Evolutionary conservation across 768 basidiomycete species (phyloP).

Genomic region (Boletus fagicola): DNA sequence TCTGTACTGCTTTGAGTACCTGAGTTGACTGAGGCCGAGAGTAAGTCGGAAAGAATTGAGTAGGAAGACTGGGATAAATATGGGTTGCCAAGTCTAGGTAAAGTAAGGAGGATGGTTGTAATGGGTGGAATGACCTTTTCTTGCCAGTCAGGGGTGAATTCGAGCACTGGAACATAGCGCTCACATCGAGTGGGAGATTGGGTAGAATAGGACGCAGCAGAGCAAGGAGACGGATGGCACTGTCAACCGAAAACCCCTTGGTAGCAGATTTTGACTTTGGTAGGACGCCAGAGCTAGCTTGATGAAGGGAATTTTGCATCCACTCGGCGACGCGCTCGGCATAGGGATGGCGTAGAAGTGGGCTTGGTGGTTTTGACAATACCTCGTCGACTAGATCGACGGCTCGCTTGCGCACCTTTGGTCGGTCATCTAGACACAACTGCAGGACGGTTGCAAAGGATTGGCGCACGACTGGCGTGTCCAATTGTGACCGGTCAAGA

Average conservation of each 20-base stretch:
- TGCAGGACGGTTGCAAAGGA: slow-evolving; percentile 83
- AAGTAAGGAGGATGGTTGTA: slow-evolving; percentile 66
- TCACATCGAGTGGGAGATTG: slow-evolving; percentile 66
- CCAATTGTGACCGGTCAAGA: slow-evolving; percentile 72
- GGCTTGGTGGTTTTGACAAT: slow-evolving; percentile 72
- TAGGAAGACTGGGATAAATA: slow-evolving; percentile 90
- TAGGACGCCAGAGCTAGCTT: slow-evolving; percentile 60
- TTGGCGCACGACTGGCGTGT: slow-evolving; percentile 66
- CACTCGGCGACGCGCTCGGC: slow-evolving; percentile 78
- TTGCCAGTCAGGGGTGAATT: slow-evolving; percentile 13
- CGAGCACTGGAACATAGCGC: slow-evolving; percentile 29
- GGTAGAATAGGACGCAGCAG: slow-evolving; percentile 62
- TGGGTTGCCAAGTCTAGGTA: slow-evolving; percentile 84
- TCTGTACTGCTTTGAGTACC: slow-evolving; percentile 47
- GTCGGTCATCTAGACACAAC: slow-evolving; percentile 80
- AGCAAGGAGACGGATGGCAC: slow-evolving; percentile 74
- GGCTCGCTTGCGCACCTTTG: slow-evolving; percentile 91
- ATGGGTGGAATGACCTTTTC: slow-evolving; percentile 71
- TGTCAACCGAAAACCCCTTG: slow-evolving; percentile 62
- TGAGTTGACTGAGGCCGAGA: slow-evolving; percentile 53
- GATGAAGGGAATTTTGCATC: slow-evolving; percentile 63
- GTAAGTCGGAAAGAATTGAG: slow-evolving; percentile 79
- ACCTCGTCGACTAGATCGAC: slow-evolving; percentile 82
- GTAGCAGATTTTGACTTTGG: slow-evolving; percentile 54
- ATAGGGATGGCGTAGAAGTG: slow-evolving; percentile 82